Evolutionary conservation across 345 rosid species (phyloP).

Genomic region (Citrus mangshanensis): DNA sequence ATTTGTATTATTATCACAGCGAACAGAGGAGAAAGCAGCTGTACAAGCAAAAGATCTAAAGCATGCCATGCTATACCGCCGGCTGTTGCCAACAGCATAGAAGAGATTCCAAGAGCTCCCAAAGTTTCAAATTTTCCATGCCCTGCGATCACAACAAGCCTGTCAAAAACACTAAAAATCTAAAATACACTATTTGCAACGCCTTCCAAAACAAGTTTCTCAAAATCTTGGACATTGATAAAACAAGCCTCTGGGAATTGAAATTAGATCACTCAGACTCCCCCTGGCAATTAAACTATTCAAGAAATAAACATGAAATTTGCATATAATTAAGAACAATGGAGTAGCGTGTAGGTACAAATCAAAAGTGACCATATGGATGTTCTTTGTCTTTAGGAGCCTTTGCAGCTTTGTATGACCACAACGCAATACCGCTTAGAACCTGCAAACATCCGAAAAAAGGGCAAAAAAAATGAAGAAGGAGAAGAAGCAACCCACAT

Average conservation of each 20-base stretch:
- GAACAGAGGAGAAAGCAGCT: conserved; percentile 13
- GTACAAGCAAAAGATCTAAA: conserved; percentile 58
- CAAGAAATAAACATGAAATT: background rate
- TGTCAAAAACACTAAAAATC: background rate
- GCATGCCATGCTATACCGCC: conserved; percentile 95
- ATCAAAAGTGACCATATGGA: conserved; percentile 80
- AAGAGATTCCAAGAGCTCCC: conserved; percentile 91
- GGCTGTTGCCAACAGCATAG: conserved; percentile 89
- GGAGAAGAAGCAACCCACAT: background rate
- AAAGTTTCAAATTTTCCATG: conserved; percentile 92
- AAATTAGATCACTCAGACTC: background rate
- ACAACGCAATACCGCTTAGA: conserved; percentile 80
- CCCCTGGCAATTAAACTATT: background rate
- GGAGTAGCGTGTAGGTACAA: conserved; percentile 43
- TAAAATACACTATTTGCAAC: background rate
- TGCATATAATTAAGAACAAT: conserved; percentile 5
- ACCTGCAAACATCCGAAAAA: conserved; percentile 42
- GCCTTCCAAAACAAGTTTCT: background rate
- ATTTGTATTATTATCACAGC: background rate
- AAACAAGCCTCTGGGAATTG: background rate
- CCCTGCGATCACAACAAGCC: conserved; percentile 38
- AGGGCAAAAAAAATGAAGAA: background rate
- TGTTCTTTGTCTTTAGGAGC: conserved; percentile 90
- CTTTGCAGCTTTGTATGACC: conserved; percentile 79
- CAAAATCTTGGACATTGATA: background rate